A percentile compares a stretch with the other conserved stretches of the same genome.
Conservation (phyloP, 2,329 filamentous ascomycete genomes). For the Cladosporium sp. region DNA sequence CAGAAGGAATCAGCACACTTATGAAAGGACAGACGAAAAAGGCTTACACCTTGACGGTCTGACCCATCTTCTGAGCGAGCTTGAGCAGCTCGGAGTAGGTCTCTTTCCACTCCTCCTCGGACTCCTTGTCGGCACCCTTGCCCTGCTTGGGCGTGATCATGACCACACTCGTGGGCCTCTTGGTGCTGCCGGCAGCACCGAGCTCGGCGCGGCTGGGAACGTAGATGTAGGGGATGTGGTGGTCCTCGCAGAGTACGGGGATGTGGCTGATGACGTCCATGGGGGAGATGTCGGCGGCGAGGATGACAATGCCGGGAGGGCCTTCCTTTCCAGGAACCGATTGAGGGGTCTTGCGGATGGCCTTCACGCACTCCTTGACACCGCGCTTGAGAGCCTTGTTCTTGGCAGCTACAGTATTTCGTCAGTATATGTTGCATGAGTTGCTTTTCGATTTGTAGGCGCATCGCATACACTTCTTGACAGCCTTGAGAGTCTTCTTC, state of each 20-base stretch:
- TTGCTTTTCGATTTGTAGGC: background rate
- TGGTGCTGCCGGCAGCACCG: slow-evolving; percentile 88
- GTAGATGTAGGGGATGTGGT: slow-evolving; percentile 95
- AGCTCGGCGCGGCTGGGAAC: slow-evolving; percentile 89
- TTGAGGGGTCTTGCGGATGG: slow-evolving; percentile 87
- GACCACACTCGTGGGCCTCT: slow-evolving; percentile 93
- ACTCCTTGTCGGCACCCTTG: slow-evolving; percentile 48
- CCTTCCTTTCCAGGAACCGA: slow-evolving; percentile 47
- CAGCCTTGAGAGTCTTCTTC: slow-evolving; percentile 62
- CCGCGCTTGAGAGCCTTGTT: slow-evolving; percentile 94
- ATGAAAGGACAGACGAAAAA: slow-evolving; percentile 2
- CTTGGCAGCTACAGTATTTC: slow-evolving; percentile 71
- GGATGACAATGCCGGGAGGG: slow-evolving; percentile 74
- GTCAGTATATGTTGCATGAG: background rate
- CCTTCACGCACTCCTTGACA: slow-evolving; percentile 98
- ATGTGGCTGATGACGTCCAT: slow-evolving; percentile 99
- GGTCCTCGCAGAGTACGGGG: slow-evolving; percentile 95
- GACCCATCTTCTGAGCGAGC: slow-evolving; percentile 55
- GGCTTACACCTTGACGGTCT: slow-evolving; percentile 50
- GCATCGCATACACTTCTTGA: slow-evolving; percentile 52
- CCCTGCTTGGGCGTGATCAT: slow-evolving; percentile 63
- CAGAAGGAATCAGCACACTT: slow-evolving; percentile 7
- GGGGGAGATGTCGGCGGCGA: slow-evolving; percentile 95
- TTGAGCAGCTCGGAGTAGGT: slow-evolving; percentile 57
- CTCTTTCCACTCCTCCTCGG: slow-evolving; percentile 52